phyloP scores from a whole-genome alignment of 2,329 filamentous ascomycete genomes.

The Penicillium sp. region DNA sequence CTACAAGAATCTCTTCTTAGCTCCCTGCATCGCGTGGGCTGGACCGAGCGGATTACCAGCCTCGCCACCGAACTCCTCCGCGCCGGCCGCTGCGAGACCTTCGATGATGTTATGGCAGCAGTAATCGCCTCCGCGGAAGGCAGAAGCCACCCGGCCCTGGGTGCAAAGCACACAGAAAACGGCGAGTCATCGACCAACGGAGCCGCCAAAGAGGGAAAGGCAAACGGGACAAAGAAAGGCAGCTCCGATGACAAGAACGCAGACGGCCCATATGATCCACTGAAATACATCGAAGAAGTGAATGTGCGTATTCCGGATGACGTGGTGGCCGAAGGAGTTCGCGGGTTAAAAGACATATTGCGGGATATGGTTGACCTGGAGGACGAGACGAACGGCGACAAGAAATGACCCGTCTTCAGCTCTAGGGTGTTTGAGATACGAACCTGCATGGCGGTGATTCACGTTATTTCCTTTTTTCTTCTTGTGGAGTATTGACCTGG shows the following conservation, averaged over 20 bases:
- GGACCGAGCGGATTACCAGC: slow-evolving; percentile 56
- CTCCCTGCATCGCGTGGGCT: slow-evolving; percentile 58
- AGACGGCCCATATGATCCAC: slow-evolving; percentile 16
- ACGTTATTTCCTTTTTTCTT: not conserved
- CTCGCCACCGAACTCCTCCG: slow-evolving; percentile 59
- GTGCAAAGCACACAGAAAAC: slow-evolving; percentile 21
- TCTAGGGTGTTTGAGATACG: slow-evolving; percentile 3
- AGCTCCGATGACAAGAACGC: slow-evolving; percentile 21
- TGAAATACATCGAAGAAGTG: slow-evolving; percentile 36
- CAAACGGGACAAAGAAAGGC: slow-evolving; percentile 25
- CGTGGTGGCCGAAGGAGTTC: slow-evolving; percentile 53
- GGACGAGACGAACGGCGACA: slow-evolving; percentile 34
- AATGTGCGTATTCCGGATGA: slow-evolving; percentile 51
- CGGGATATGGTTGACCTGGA: slow-evolving; percentile 51
- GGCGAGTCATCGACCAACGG: slow-evolving; percentile 20
- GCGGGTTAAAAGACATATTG: slow-evolving; percentile 53
- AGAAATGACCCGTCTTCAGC: slow-evolving; percentile 15
- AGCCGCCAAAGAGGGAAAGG: slow-evolving; percentile 15
- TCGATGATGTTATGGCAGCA: slow-evolving; percentile 56
- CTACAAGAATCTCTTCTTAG: slow-evolving; percentile 57
- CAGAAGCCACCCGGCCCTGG: slow-evolving; percentile 29
- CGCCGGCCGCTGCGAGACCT: slow-evolving; percentile 57
- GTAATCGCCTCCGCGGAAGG: slow-evolving; percentile 51
- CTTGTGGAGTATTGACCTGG: slow-evolving; percentile 17
- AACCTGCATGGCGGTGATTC: slow-evolving; percentile 20